phyloP scores from a whole-genome alignment of 1,284 basidiomycete species.

The Phylloboletellus chloephorus region DNA sequence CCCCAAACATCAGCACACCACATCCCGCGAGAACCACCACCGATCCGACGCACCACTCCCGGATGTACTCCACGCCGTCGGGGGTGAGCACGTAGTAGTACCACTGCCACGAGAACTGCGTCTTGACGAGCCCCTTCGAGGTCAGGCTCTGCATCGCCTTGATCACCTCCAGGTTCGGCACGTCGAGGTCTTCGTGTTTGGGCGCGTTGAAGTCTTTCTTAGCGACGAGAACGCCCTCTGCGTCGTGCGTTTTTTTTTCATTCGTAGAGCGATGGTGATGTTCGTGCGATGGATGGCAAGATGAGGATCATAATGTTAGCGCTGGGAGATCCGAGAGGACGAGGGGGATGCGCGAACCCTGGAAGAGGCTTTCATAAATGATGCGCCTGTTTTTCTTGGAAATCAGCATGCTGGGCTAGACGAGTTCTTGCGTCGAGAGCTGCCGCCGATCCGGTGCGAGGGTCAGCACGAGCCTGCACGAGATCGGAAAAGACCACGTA shows the following conservation, averaged over 20 bases:
- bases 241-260: not conserved
- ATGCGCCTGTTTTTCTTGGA: constrained; percentile 76
- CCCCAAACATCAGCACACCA: constrained; percentile 1
- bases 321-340: not conserved
- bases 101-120: constrained; percentile 95
- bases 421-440: constrained; percentile 40
- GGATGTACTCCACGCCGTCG: constrained; percentile 92
- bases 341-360: constrained; percentile 54
- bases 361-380: constrained; percentile 99
- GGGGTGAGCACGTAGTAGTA: constrained; percentile 94
- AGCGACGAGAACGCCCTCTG: constrained; percentile 97
- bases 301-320: constrained; percentile 5
- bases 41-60: constrained; percentile 67
- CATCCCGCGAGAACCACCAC: not conserved
- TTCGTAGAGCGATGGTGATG: not conserved
- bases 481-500: constrained; percentile 10
- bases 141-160: constrained; percentile 98
- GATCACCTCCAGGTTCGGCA: constrained; percentile 98
- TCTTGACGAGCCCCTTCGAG: constrained; percentile 95
- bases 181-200: constrained; percentile 95
- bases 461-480: not conserved
- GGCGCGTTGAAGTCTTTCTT: constrained; percentile 99
- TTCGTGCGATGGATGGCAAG: not conserved
- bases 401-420: constrained; percentile 76
- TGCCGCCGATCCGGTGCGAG: constrained; percentile 14